Evolutionary conservation across 306 rosid species (phyloP).

Genomic region (Sesbania bispinosa): DNA sequence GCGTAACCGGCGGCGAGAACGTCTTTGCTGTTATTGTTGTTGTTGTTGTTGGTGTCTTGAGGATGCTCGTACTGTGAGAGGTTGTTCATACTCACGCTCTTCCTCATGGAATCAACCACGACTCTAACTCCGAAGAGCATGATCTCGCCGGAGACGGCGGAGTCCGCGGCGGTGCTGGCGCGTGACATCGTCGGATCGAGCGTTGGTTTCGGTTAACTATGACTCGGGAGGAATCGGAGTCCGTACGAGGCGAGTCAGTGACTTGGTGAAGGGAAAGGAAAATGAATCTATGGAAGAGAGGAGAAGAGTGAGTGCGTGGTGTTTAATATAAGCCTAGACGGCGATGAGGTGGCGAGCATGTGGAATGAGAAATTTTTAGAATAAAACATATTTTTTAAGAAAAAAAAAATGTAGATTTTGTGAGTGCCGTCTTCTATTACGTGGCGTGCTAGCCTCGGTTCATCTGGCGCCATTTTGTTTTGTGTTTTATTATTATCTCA

Average conservation of each 20-base stretch:
- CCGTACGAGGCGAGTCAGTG: slow-evolving; percentile 16
- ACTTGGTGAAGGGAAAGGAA: not conserved
- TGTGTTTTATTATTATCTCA: not conserved
- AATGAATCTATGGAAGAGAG: not conserved
- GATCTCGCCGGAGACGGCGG: slow-evolving; percentile 50
- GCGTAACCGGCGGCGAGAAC: slow-evolving; percentile 56
- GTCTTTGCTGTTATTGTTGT: slow-evolving; percentile 37
- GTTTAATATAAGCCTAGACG: slow-evolving; percentile 35
- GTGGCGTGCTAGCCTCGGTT: slow-evolving; percentile 19
- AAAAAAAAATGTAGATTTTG: not conserved
- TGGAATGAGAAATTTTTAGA: slow-evolving; percentile 11
- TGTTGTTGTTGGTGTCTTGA: slow-evolving; percentile 23
- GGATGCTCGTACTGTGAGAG: slow-evolving; percentile 91
- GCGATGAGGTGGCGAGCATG: slow-evolving; percentile 41
- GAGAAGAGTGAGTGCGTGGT: not conserved
- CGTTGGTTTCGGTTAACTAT: not conserved
- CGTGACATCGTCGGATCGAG: slow-evolving; percentile 38
- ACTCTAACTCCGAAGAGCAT: slow-evolving; percentile 92
- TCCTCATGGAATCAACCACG: slow-evolving; percentile 94
- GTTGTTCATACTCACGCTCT: slow-evolving; percentile 92
- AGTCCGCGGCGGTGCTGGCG: slow-evolving; percentile 11
- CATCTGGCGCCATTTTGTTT: not conserved
- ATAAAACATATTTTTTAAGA: not conserved
- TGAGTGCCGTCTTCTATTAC: not conserved
- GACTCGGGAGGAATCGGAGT: not conserved